Evolutionary conservation across 257 asterid species (phyloP).

Genomic region (Gentiana macrophylla): DNA sequence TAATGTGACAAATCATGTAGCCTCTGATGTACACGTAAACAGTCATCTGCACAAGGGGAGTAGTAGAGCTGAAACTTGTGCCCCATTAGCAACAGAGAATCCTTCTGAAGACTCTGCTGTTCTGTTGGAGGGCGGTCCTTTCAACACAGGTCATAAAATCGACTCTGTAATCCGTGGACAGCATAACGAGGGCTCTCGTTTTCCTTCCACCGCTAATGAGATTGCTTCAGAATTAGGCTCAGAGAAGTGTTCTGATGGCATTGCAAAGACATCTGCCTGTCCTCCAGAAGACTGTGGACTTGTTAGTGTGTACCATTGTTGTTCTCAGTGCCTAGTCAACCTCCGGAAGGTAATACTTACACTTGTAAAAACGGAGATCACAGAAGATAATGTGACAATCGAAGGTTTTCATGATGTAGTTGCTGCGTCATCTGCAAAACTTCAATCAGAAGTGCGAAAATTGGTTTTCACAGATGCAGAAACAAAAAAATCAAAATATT

Average conservation of each 20-base stretch:
- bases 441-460: constrained; percentile 47
- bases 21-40: constrained; percentile 7
- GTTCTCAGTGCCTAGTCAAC: constrained; percentile 50
- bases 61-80: constrained; percentile 12
- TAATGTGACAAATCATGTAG: constrained; percentile 14
- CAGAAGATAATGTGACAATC: constrained; percentile 27
- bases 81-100: constrained; percentile 18
- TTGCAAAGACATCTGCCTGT: constrained; percentile 12
- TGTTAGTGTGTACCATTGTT: constrained; percentile 52
- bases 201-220: constrained; percentile 14
- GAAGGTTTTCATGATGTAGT: constrained; percentile 72
- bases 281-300: constrained; percentile 14
- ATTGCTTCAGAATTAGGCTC: too few species aligned
- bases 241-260: constrained; percentile 13
- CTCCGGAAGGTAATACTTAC: constrained; percentile 37
- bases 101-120: constrained; percentile 16
- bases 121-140: constrained; percentile 20
- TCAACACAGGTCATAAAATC: constrained; percentile 16
- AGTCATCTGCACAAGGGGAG: constrained; percentile 23
- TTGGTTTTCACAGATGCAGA: constrained; percentile 19
- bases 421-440: constrained; percentile 57
- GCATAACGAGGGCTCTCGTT: constrained; percentile 13
- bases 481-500: constrained; percentile 12
- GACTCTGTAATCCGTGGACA: constrained; percentile 12
- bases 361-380: constrained; percentile 31